A percentile compares a stretch with the other conserved stretches of the same genome.
Evolutionary conservation across 768 basidiomycete genomes (phyloP).

Genomic region (Lactarius tabidus): DNA sequence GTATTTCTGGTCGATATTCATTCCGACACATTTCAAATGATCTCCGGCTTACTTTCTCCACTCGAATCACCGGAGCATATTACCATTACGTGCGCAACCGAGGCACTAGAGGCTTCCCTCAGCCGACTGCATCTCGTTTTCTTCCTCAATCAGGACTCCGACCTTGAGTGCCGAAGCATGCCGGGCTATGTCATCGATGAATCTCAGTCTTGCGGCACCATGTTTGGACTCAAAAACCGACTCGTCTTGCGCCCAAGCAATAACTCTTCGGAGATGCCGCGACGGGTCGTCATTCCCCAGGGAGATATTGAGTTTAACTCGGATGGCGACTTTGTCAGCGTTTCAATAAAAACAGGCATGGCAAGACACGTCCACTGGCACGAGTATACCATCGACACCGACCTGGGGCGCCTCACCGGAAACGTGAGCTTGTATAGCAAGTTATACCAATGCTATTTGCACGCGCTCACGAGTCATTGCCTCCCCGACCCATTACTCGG

Average conservation of each 20-base stretch:
- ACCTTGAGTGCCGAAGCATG: slow-evolving; percentile 40
- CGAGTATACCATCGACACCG: slow-evolving; percentile 32
- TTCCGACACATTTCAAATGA: background rate
- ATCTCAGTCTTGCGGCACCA: background rate
- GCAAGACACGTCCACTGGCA: slow-evolving; percentile 25
- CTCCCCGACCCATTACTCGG: slow-evolving; percentile 36
- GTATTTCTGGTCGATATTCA: background rate
- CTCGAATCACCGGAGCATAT: background rate
- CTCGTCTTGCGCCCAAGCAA: background rate
- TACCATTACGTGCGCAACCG: background rate
- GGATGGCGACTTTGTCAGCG: background rate
- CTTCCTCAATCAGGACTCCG: slow-evolving; percentile 29
- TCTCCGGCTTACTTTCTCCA: background rate
- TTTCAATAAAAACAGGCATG: background rate
- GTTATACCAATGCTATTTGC: slow-evolving; percentile 42
- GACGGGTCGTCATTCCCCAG: slow-evolving; percentile 8
- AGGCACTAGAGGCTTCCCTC: slow-evolving; percentile 24
- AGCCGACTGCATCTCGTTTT: slow-evolving; percentile 43
- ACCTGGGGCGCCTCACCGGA: slow-evolving; percentile 32
- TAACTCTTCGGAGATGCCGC: background rate
- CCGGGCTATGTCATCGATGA: slow-evolving; percentile 31
- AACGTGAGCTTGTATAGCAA: slow-evolving; percentile 30
- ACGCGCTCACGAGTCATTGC: slow-evolving; percentile 42
- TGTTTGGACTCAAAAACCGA: background rate
- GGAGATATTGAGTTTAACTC: background rate